These are phyloP conservation scores for Podaxis pistillaris DNA, from an alignment of 768 basidiomycete species.

Conservation along the genomic window DNA sequence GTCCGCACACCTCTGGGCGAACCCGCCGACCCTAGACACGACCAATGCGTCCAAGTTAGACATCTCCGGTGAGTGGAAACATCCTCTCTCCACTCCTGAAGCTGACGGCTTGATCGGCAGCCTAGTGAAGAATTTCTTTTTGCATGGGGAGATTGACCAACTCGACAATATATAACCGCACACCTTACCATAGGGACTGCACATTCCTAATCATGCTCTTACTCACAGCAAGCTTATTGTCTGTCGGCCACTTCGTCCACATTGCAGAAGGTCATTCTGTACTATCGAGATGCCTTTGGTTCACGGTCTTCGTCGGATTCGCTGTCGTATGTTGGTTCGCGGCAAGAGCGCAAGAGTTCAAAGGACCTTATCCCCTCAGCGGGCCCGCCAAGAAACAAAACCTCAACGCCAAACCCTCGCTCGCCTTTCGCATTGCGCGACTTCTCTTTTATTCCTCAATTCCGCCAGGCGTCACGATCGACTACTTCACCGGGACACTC, in stretches of 20 bases:
- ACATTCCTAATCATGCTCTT: no score
- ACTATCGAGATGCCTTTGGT: background rate
- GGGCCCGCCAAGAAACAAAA: background rate
- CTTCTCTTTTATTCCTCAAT: background rate
- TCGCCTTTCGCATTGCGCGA: background rate
- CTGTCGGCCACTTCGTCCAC: no score
- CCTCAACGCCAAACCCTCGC: background rate
- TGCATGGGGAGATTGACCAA: background rate
- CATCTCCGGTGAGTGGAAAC: background rate
- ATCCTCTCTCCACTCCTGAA: background rate
- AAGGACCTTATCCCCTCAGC: background rate
- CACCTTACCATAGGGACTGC: no score
- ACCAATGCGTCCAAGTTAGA: background rate
- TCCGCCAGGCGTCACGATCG: background rate
- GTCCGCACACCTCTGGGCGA: no score
- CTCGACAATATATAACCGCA: no score
- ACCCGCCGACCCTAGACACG: background rate
- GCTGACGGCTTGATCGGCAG: background rate
- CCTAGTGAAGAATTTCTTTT: background rate
- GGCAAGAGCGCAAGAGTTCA: background rate
- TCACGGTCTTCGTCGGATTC: background rate
- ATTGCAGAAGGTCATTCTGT: no score
- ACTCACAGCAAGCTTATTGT: no score
- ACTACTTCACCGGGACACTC: background rate
- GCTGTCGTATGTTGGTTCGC: background rate